Conservation (phyloP, 192 early-diverging fungal species). For the Coemansia sp. region DNA sequence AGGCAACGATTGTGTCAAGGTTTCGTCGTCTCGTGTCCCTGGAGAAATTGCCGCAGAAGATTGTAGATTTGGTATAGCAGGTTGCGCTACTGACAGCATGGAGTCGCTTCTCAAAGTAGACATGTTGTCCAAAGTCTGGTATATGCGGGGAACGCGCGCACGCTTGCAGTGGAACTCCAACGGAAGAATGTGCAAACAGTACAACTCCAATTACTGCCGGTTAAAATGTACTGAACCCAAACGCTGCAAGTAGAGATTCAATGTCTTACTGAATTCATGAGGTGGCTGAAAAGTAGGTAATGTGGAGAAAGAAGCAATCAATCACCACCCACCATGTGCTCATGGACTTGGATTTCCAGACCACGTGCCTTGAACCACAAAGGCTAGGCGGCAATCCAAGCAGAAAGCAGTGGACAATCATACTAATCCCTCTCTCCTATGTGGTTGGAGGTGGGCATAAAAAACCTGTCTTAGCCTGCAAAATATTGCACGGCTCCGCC, state of each 20-base stretch:
- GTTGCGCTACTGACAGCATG: neutral
- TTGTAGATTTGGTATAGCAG: neutral
- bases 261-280: too few species aligned
- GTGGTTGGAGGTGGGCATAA: too few species aligned
- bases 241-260: neutral
- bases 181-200: neutral
- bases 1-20: constrained; percentile 2
- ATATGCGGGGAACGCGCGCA: neutral
- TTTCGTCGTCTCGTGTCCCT: neutral
- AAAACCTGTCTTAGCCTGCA: too few species aligned
- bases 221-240: neutral
- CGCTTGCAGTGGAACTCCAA: neutral
- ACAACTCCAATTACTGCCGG: neutral
- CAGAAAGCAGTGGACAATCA: too few species aligned
- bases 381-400: too few species aligned
- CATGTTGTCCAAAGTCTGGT: neutral
- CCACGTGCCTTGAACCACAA: too few species aligned
- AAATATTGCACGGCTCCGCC: too few species aligned
- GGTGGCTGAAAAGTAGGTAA: too few species aligned
- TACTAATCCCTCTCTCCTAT: too few species aligned
- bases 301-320: too few species aligned
- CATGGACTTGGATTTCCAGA: too few species aligned
- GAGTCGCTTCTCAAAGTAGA: neutral
- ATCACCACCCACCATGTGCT: too few species aligned
- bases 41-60: neutral